Percentiles rank a stretch among this genome's conserved stretches.
phyloP scores from a whole-genome alignment of 257 asterid genomes.

The Solanum verrucosum region DNA sequence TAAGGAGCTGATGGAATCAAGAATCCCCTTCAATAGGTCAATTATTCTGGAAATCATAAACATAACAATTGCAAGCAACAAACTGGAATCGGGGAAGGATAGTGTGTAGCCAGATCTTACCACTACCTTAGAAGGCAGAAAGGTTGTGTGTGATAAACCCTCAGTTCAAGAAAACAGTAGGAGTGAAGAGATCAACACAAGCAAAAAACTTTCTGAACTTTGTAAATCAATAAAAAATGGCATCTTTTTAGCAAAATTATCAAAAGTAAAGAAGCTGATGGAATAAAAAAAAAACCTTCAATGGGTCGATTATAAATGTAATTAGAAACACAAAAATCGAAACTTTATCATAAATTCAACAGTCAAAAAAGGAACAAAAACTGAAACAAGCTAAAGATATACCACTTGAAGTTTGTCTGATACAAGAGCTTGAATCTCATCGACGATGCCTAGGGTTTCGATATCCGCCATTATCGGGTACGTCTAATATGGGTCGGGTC shows the following conservation, averaged over 20 bases:
- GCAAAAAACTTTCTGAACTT: not conserved
- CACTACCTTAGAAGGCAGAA: not conserved
- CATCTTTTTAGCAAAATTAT: not conserved
- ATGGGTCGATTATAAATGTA: not conserved
- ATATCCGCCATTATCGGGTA: constrained; percentile 47
- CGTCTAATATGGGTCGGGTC: constrained; percentile 3
- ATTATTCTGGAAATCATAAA: not conserved
- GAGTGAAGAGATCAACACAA: not conserved
- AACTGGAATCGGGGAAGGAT: not conserved
- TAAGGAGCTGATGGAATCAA: not conserved
- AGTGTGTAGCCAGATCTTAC: not conserved
- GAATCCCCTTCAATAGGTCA: not conserved
- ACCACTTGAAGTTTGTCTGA: constrained; percentile 96
- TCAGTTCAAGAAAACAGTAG: not conserved
- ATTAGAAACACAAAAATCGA: not conserved
- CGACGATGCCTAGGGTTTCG: constrained; percentile 59
- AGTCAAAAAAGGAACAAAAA: not conserved
- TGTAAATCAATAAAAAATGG: not conserved
- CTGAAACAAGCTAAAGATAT: constrained; percentile 5
- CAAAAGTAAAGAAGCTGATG: not conserved
- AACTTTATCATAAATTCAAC: not conserved
- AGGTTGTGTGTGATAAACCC: not conserved
- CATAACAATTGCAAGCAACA: not conserved
- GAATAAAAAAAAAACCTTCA: not conserved
- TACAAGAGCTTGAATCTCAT: constrained; percentile 74